A percentile compares a stretch with the other conserved stretches of the same genome.
Evolutionary conservation across 2,329 filamentous ascomycete genomes (phyloP).

Genomic region (Cladosporium colombiae): DNA sequence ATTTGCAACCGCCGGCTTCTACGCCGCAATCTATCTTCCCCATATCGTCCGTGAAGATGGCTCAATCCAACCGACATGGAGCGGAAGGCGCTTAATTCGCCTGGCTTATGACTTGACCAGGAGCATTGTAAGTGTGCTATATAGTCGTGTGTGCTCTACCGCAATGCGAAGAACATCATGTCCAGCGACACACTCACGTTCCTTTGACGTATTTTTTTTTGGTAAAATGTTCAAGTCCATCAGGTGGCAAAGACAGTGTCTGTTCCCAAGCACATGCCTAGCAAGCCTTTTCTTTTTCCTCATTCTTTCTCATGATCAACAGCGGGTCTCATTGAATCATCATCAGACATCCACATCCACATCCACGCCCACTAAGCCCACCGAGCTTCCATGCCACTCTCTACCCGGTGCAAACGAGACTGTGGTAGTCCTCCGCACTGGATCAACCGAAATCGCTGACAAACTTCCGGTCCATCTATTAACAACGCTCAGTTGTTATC

Average conservation of each 20-base stretch:
- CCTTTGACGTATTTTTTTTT: neutral
- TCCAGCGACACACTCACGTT: neutral
- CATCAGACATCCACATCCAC: neutral
- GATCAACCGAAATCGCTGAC: conserved; percentile 56
- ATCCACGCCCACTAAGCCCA: neutral
- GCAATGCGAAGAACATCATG: neutral
- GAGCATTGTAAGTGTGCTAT: neutral
- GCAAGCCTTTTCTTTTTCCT: neutral
- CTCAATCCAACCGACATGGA: neutral
- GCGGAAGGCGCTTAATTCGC: neutral
- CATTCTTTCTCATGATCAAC: neutral
- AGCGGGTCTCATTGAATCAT: neutral
- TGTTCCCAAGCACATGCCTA: neutral
- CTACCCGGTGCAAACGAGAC: conserved; percentile 48
- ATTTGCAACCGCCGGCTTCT: neutral
- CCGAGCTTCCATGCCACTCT: conserved; percentile 22
- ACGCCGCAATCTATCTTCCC: neutral
- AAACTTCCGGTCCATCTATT: conserved; percentile 58
- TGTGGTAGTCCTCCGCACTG: conserved; percentile 60
- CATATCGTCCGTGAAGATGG: neutral
- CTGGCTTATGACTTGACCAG: neutral
- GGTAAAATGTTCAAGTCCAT: neutral
- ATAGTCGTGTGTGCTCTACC: neutral
- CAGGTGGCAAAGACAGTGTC: neutral
- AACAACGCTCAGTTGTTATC: conserved; percentile 57